Percentiles rank a stretch among this genome's conserved stretches.
Conservation (phyloP, 768 basidiomycete genomes). For the Pleurotus tuoliensis region DNA sequence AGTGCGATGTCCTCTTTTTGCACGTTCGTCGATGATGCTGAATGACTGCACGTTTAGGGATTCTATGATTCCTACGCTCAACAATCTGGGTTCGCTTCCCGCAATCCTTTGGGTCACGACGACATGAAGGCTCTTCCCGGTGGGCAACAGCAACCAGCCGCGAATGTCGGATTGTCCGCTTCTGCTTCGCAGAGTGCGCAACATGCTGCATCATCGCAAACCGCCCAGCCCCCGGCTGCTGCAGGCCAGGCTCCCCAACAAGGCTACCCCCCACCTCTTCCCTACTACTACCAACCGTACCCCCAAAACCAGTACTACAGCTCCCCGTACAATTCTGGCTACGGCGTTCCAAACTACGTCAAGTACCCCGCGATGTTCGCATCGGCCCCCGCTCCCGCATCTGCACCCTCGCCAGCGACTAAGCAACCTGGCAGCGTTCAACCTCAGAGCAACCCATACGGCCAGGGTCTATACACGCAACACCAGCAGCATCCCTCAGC, state of each 20-base stretch:
- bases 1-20: slow-evolving; percentile 31
- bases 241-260: slow-evolving; percentile 64
- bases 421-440: slow-evolving; percentile 58
- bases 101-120: slow-evolving; percentile 67
- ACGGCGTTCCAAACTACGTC: slow-evolving; percentile 48
- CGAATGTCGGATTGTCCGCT: slow-evolving; percentile 44
- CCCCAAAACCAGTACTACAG: slow-evolving; percentile 78
- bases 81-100: slow-evolving; percentile 58
- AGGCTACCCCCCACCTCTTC: slow-evolving; percentile 57
- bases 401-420: slow-evolving; percentile 59
- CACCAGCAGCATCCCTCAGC: slow-evolving; percentile 44
- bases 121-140: slow-evolving; percentile 70
- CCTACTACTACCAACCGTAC: slow-evolving; percentile 64
- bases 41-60: slow-evolving; percentile 37
- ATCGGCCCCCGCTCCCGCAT: slow-evolving; percentile 64
- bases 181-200: slow-evolving; percentile 49
- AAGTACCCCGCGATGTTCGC: slow-evolving; percentile 75
- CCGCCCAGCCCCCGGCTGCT: slow-evolving; percentile 56
- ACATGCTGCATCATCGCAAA: slow-evolving; percentile 43
- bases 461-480: slow-evolving; percentile 63
- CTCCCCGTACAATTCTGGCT: slow-evolving; percentile 56
- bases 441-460: slow-evolving; percentile 55
- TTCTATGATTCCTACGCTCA: slow-evolving; percentile 77
- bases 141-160: slow-evolving; percentile 52
- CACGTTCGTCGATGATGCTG: slow-evolving; percentile 3